phyloP scores from a whole-genome alignment of 139 green algal genomes.

The Picochlorum sp. region DNA sequence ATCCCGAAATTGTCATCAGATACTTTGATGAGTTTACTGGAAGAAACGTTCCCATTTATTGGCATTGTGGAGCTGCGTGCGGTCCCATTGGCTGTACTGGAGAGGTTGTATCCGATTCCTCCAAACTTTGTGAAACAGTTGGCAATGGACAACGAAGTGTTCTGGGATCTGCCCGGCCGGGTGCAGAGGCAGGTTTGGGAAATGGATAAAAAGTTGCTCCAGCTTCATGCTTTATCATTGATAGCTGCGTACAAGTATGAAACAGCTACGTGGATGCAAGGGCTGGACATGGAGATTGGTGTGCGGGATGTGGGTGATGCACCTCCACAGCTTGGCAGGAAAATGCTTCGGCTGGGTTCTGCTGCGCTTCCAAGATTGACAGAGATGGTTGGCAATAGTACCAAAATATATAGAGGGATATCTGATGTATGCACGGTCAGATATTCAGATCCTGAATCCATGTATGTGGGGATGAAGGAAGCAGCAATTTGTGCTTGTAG shows the following conservation, averaged over 20 bases:
- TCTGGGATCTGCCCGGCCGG: conserved; percentile 47
- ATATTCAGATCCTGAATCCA: conserved; percentile 30
- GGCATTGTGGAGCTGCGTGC: conserved; percentile 52
- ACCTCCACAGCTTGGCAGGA: conserved; percentile 14
- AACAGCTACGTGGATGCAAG: conserved; percentile 40
- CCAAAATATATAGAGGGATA: conserved; percentile 50
- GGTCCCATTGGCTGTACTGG: conserved; percentile 41
- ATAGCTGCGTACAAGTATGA: conserved; percentile 65
- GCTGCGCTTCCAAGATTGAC: conserved; percentile 27
- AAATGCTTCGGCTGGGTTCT: conserved; percentile 38
- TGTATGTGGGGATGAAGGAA: conserved; percentile 43
- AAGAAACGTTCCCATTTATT: conserved; percentile 23
- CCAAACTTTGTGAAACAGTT: conserved; percentile 71
- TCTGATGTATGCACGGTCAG: conserved; percentile 39
- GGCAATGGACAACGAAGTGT: conserved; percentile 55
- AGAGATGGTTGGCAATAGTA: conserved; percentile 25
- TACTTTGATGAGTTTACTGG: conserved; percentile 27
- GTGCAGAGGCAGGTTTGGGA: conserved; percentile 77
- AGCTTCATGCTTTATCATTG: conserved; percentile 50
- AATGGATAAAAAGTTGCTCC: conserved; percentile 73
- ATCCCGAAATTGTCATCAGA: conserved; percentile 14
- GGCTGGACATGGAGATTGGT: conserved; percentile 58
- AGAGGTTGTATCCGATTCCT: conserved; percentile 51
- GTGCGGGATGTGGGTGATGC: conserved; percentile 3
- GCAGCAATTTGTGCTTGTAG: conserved; percentile 50